Conservation (phyloP, 2,329 filamentous ascomycete genomes). For the Sclerotinia subarctica region DNA sequence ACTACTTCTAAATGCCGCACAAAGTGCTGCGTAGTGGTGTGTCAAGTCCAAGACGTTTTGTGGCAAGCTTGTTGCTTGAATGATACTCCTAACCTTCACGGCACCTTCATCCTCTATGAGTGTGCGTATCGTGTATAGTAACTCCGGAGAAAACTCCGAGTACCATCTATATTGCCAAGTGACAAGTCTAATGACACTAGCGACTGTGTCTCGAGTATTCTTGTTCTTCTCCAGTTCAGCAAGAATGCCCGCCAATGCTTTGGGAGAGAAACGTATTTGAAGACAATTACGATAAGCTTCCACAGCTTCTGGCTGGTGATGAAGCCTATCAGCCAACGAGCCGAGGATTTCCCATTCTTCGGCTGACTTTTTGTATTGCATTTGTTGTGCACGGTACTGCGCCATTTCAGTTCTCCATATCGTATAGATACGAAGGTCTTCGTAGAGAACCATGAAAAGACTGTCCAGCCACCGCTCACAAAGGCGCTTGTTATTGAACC, state of each 20-base stretch:
- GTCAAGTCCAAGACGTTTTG: conserved; percentile 92
- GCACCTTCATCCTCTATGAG: conserved; percentile 97
- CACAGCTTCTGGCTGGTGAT: conserved; percentile 85
- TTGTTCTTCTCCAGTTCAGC: conserved; percentile 73
- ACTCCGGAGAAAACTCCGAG: conserved; percentile 93
- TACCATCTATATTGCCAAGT: conserved; percentile 99
- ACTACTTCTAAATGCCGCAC: conserved; percentile 90
- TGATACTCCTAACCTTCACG: conserved; percentile 94
- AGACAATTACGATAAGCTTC: conserved; percentile 92
- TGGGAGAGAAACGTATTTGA: conserved; percentile 84
- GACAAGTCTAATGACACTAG: conserved; percentile 83
- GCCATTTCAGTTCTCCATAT: conserved; percentile 99
- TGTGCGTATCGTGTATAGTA: conserved; percentile 83
- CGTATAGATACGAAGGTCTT: conserved; percentile 95
- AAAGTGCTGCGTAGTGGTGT: conserved; percentile 92
- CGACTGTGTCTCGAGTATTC: conserved; percentile 77
- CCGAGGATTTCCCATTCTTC: conserved; percentile 99
- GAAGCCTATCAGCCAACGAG: conserved; percentile 84
- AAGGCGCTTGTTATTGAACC: conserved; percentile 93
- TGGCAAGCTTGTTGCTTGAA: conserved; percentile 90
- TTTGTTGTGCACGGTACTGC: conserved; percentile 87
- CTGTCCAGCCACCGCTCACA: conserved; percentile 98
- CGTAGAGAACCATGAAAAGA: conserved; percentile 98
- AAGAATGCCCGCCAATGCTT: conserved; percentile 82
- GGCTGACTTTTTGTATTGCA: conserved; percentile 94